Percentiles rank a stretch among this genome's conserved stretches.
These are phyloP conservation scores for Fusarium pseudograminearum DNA, from an alignment of 2,329 filamentous ascomycete genomes.

Conservation along the genomic window DNA sequence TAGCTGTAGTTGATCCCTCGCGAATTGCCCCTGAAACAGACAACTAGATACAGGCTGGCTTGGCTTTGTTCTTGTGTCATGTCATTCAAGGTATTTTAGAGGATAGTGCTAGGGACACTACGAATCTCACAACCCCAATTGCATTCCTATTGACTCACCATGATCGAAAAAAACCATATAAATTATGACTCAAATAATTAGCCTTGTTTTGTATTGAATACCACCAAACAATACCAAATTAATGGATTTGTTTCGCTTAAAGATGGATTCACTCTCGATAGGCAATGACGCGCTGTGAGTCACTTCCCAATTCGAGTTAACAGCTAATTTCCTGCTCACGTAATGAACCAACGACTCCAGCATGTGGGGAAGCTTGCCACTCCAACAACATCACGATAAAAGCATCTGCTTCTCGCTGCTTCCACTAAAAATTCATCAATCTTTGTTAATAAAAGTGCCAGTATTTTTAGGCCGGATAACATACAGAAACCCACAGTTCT, in stretches of 20 bases:
- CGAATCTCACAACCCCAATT: not conserved
- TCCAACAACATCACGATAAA: constrained; percentile 34
- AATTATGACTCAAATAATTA: constrained; percentile 26
- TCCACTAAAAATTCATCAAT: not conserved
- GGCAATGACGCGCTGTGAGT: constrained; percentile 35
- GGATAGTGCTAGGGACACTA: not conserved
- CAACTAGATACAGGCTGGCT: not conserved
- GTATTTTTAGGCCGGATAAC: not conserved
- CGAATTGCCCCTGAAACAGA: constrained; percentile 24
- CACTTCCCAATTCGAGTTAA: constrained; percentile 34
- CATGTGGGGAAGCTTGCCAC: constrained; percentile 38
- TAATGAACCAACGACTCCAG: constrained; percentile 27
- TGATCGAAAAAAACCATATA: too few species aligned
- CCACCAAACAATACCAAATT: not conserved
- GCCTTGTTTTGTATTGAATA: not conserved
- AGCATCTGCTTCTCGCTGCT: constrained; percentile 15
- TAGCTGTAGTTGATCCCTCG: constrained; percentile 2
- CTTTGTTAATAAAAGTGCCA: not conserved
- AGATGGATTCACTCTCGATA: not conserved
- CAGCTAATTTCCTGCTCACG: constrained; percentile 30
- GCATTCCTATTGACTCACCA: constrained; percentile 12
- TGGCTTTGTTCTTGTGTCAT: constrained; percentile 7
- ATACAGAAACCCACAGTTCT: not conserved
- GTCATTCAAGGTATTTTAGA: not conserved
- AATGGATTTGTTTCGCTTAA: not conserved